Evolutionary conservation across 2,329 filamentous ascomycete genomes (phyloP).

Genomic region (Fulvia fulva): DNA sequence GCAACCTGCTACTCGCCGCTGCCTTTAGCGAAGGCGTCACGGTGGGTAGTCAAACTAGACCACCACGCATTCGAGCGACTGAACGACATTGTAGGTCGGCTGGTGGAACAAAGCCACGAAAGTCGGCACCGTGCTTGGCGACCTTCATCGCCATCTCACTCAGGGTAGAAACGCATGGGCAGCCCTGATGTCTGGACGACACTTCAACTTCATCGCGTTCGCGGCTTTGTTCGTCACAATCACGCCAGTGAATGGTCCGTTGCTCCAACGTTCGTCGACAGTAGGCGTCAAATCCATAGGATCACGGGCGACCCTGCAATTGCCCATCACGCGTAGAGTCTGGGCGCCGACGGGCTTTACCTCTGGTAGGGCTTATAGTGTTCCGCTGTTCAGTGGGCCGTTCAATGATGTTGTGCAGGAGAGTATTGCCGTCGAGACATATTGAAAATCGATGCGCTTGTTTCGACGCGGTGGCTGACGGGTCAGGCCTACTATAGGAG

Average conservation of each 20-base stretch:
- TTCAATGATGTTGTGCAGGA: conserved; percentile 7
- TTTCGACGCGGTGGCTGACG: neutral
- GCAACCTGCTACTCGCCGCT: conserved; percentile 1
- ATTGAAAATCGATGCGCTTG: neutral
- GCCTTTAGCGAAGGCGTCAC: conserved; percentile 3
- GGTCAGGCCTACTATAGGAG: neutral
- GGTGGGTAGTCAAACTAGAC: neutral
- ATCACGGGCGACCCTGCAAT: neutral
- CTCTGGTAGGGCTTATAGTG: conserved; percentile 2
- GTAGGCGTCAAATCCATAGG: neutral
- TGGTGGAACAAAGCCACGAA: conserved; percentile 9
- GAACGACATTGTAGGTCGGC: neutral
- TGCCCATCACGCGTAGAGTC: neutral
- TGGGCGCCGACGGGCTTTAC: neutral
- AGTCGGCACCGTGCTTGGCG: conserved; percentile 3
- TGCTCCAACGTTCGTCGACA: conserved; percentile 3
- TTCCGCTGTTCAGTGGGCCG: conserved; percentile 2
- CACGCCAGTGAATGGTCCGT: conserved; percentile 10
- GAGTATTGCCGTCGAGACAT: neutral
- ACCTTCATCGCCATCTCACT: conserved; percentile 5
- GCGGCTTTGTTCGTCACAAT: conserved; percentile 7
- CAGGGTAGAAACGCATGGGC: conserved; percentile 1
- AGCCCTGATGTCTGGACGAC: neutral
- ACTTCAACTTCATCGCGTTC: conserved; percentile 11
- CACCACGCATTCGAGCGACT: neutral